These are phyloP conservation scores for Neoscytalidium dimidiatum DNA, from an alignment of 2,329 filamentous ascomycete species.

Conservation along the genomic window DNA sequence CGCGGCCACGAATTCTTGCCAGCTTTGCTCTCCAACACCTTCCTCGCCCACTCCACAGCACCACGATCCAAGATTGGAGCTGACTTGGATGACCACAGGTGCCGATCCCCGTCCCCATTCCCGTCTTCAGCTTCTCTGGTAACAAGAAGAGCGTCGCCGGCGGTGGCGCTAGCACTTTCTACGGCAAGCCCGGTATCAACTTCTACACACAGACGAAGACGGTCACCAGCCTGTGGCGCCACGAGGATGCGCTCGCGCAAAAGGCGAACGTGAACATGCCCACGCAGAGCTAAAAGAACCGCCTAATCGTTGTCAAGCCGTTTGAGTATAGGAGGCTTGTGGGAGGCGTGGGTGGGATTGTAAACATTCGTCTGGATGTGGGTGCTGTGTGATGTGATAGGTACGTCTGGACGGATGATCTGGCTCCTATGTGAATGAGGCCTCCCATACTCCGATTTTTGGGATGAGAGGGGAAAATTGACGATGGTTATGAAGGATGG, in stretches of 20 bases:
- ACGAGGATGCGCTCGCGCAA: conserved; percentile 78
- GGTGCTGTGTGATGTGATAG: too few relatives aligned
- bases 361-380: too few relatives aligned
- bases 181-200: conserved; percentile 86
- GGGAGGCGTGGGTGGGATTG: neutral
- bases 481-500: too few relatives aligned
- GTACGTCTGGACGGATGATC: too few relatives aligned
- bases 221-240: conserved; percentile 88
- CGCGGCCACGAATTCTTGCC: too few relatives aligned
- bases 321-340: neutral
- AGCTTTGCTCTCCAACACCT: neutral
- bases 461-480: too few relatives aligned
- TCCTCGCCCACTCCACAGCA: conserved; percentile 37
- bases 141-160: conserved; percentile 89
- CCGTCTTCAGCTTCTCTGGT: conserved; percentile 66
- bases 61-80: neutral
- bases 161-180: conserved; percentile 90
- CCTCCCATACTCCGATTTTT: too few relatives aligned
- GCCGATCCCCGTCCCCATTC: conserved; percentile 43
- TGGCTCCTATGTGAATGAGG: too few relatives aligned
- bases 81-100: neutral
- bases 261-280: conserved; percentile 93
- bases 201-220: conserved; percentile 99
- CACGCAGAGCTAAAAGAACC: conserved; percentile 50
- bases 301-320: neutral